Base-by-base conservation (phyloP, 2,329 filamentous ascomycete genomes). In the Emericellopsis atlantica region DNA sequence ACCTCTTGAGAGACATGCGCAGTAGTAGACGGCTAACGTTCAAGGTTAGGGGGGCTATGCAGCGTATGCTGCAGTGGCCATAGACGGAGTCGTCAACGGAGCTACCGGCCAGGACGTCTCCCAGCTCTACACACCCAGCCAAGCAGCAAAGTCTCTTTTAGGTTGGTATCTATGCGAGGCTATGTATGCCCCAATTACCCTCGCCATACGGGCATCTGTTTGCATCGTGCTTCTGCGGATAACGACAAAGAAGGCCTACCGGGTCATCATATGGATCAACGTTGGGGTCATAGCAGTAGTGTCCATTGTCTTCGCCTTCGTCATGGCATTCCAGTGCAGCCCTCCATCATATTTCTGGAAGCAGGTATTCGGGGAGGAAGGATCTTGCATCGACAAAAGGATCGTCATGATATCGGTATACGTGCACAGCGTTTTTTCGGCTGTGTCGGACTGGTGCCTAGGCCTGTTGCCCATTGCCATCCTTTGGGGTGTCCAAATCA, bases 401-500 rank as follows among this genome's bases (percentile, higher is more conserved):
- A 52, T 66, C 9, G 60, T 70, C 15, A 62, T 64, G 16, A 52
- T 52, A 32, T 51, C 66, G 2, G 67, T 66, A 1, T 64, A 68
- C 26, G 53, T 65, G 0, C 69, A 73, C 52, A 67, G 66, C 33
- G 60, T 58, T 16, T 51, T 72, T 24, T 62, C 59, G 22, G 65
- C 64, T 6, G 43, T 65, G 5, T 63, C 58, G 35, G 70, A 76
- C 45, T 67, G 69, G 54, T 60, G 61, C 1, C 59, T 74, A 11
- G 70, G 65, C 2, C 49, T 70, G 4, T 50, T 76, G 5, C 72
- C 72, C 1, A 59, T 72, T 6, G 61, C 63, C 11, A 62, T 76
- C 32, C 56, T 76, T 0, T 72, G 69, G 66, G 55, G 64, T 16
- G 57, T 74, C 31, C 62, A 67, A 43, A 68, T 75, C 55, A 65